Percentiles rank a stretch among this genome's conserved stretches.
Evolutionary conservation across 2,329 filamentous ascomycete species (phyloP).

Genomic region (Didymella arachidicola): DNA sequence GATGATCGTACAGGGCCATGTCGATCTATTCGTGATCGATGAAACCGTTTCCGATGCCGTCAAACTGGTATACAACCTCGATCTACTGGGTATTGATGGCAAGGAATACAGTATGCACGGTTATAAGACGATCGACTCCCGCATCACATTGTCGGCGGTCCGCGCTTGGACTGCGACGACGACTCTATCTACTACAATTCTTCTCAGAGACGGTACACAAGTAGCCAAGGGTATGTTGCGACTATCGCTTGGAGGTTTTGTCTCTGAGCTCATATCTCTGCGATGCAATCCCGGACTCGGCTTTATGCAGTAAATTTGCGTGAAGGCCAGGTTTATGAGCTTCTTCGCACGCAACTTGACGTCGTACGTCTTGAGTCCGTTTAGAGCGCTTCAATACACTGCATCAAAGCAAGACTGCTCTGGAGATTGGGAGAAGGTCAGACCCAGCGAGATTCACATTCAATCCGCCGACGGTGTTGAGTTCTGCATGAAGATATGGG

Average conservation of each 20-base stretch:
- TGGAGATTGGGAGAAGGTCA: neutral
- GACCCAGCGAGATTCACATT: neutral
- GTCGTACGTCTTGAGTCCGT: neutral
- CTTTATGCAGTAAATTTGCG: neutral
- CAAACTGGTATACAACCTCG: conserved; percentile 65
- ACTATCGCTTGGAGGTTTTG: neutral
- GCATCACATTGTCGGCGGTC: neutral
- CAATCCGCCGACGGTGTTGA: neutral
- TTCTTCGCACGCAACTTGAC: neutral
- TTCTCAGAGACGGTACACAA: neutral
- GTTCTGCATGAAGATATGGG: conserved; percentile 5
- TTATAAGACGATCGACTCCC: neutral
- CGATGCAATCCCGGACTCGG: neutral
- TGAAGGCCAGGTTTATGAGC: neutral
- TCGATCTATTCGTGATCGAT: conserved; percentile 65
- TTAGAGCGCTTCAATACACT: neutral
- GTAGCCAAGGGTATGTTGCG: conserved; percentile 4
- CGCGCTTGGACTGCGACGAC: neutral
- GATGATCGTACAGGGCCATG: conserved; percentile 65
- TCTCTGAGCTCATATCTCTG: neutral
- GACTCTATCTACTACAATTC: neutral
- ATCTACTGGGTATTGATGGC: conserved; percentile 1
- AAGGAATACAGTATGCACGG: neutral
- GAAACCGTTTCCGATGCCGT: conserved; percentile 63
- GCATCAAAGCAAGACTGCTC: neutral